Evolutionary conservation across 2,329 filamentous ascomycete genomes (phyloP).

Genomic region (Tolypocladium paradoxum): DNA sequence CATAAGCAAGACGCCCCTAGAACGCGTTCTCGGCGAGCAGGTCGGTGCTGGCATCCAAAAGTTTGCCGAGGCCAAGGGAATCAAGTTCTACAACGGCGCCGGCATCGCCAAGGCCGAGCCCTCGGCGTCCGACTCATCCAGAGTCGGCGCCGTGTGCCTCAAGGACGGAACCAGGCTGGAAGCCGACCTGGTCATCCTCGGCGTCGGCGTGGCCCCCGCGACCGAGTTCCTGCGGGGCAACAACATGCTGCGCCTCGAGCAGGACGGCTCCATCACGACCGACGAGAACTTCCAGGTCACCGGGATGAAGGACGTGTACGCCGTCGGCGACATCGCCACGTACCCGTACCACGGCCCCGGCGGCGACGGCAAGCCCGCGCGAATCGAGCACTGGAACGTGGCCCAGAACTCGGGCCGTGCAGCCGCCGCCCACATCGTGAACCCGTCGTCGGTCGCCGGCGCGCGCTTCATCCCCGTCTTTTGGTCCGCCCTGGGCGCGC

Average conservation of each 20-base stretch:
- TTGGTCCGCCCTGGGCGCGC: constrained; percentile 85
- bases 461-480: constrained; percentile 86
- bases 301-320: constrained; percentile 74
- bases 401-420: constrained; percentile 83
- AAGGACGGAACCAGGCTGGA: constrained; percentile 78
- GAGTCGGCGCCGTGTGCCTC: constrained; percentile 70
- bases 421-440: constrained; percentile 67
- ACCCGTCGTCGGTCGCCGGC: constrained; percentile 40
- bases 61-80: constrained; percentile 70
- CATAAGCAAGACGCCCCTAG: constrained; percentile 76
- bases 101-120: constrained; percentile 74
- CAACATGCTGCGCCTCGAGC: constrained; percentile 55
- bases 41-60: constrained; percentile 74
- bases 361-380: constrained; percentile 58
- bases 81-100: constrained; percentile 78
- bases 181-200: constrained; percentile 84
- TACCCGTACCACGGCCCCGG: constrained; percentile 91
- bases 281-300: constrained; percentile 70
- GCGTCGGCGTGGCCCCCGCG: constrained; percentile 77
- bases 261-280: constrained; percentile 77
- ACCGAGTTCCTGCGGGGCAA: constrained; percentile 75
- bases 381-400: constrained; percentile 98
- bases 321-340: constrained; percentile 88
- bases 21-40: constrained; percentile 72
- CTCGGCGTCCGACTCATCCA: constrained; percentile 52